phyloP scores from a whole-genome alignment of 345 rosid species.

The Citrus maxima region DNA sequence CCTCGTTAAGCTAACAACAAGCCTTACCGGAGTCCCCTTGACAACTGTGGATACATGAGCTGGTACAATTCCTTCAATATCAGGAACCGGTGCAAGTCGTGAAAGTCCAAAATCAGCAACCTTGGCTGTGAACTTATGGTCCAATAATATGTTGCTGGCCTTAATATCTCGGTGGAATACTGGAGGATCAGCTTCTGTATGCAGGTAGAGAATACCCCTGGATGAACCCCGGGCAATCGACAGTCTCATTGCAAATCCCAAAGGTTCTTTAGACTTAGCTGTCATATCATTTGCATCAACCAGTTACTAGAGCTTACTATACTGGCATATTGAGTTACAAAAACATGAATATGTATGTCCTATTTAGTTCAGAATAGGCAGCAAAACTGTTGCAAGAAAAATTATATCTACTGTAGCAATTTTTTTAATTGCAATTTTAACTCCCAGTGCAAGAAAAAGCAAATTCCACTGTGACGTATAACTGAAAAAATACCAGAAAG shows the following conservation, averaged over 20 bases:
- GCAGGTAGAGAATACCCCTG: constrained; percentile 80
- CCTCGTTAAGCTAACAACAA: background rate
- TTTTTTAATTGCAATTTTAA: background rate
- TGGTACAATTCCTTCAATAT: constrained; percentile 61
- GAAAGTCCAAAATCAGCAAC: constrained; percentile 98
- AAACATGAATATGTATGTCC: background rate
- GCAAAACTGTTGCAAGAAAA: background rate
- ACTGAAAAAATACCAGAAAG: constrained; percentile 56
- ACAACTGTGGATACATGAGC: constrained; percentile 86
- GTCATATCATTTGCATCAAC: constrained; percentile 21
- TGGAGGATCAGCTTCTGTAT: constrained; percentile 95
- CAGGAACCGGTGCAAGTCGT: constrained; percentile 81
- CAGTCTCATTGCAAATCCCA: constrained; percentile 64
- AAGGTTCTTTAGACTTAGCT: constrained; percentile 53
- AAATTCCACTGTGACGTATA: constrained; percentile 5
- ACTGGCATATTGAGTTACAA: constrained; percentile 2
- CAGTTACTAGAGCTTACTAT: constrained; percentile 1
- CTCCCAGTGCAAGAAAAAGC: background rate
- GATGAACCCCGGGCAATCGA: constrained; percentile 76
- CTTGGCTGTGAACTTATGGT: constrained; percentile 68
- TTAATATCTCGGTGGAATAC: constrained; percentile 92
- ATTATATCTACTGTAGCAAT: background rate
- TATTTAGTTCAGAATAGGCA: background rate
- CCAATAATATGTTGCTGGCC: constrained; percentile 86
- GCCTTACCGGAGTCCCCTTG: constrained; percentile 86